A percentile compares a stretch with the other conserved stretches of the same genome.
Conservation (phyloP, 371 early-diverging fungal species). For the Apophysomyces sp. region DNA sequence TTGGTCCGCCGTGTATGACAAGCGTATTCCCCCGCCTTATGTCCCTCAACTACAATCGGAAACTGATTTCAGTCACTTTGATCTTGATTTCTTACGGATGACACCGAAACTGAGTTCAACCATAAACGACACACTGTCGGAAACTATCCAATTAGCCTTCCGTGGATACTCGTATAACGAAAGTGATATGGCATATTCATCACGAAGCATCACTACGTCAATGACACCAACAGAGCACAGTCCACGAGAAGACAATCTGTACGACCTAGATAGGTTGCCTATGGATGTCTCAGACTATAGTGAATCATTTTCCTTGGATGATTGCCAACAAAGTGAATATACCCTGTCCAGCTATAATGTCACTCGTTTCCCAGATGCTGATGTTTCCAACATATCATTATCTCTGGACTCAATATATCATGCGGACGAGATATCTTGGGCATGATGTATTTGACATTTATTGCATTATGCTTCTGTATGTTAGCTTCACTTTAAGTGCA, state of each 20-base stretch:
- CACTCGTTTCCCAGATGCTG: not conserved
- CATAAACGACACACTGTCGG: not conserved
- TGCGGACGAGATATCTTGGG: not conserved
- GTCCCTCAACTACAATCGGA: constrained; percentile 42
- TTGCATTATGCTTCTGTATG: not conserved
- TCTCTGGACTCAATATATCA: not conserved
- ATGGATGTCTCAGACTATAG: not conserved
- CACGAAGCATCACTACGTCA: not conserved
- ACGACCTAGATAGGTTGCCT: not conserved
- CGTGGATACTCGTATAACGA: not conserved
- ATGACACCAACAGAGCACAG: not conserved
- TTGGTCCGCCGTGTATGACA: constrained; percentile 74
- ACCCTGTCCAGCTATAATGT: not conserved
- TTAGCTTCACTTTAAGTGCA: not conserved
- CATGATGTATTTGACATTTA: not conserved
- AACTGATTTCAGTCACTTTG: constrained; percentile 63
- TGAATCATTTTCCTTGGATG: not conserved
- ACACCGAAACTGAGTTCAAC: constrained; percentile 18
- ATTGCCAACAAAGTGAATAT: not conserved
- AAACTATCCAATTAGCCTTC: not conserved
- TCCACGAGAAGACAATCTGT: not conserved
- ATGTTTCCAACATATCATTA: not conserved
- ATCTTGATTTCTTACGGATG: constrained; percentile 52
- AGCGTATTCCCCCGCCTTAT: constrained; percentile 63
- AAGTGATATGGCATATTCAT: not conserved